phyloP scores from a whole-genome alignment of 495 filamentous ascomycete species.

The Xanthoparmelia taractica region DNA sequence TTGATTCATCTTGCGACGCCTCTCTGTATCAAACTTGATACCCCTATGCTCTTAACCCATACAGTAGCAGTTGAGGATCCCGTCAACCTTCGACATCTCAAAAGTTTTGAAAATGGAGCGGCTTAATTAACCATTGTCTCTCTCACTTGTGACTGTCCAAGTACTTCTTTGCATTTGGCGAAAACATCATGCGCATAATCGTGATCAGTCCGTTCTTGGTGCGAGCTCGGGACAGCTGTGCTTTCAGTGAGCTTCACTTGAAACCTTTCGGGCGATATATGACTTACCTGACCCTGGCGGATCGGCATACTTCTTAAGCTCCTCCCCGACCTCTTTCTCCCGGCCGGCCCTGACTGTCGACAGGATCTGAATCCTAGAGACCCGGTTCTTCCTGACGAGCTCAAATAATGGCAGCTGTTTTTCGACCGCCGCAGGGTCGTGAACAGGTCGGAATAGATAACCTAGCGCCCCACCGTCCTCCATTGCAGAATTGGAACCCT shows the following conservation, averaged over 20 bases:
- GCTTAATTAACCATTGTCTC: background rate
- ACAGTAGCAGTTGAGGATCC: too few relatives aligned
- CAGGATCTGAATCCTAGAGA: constrained; percentile 33
- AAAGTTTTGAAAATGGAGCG: too few relatives aligned
- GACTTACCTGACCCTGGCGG: constrained; percentile 21
- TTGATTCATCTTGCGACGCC: too few relatives aligned
- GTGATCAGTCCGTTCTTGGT: background rate
- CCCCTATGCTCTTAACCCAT: too few relatives aligned
- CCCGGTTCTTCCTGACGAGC: constrained; percentile 31
- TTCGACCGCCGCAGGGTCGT: constrained; percentile 18
- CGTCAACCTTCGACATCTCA: too few relatives aligned
- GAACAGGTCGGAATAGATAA: constrained; percentile 7
- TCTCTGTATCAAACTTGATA: too few relatives aligned
- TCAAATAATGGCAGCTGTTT: constrained; percentile 33
- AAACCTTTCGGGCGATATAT: background rate
- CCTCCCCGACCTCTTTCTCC: constrained; percentile 21
- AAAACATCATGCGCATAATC: background rate
- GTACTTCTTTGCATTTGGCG: background rate
- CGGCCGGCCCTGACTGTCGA: constrained; percentile 25
- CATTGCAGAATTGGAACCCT: constrained; percentile 37
- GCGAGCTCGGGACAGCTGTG: background rate
- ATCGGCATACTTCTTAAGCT: constrained; percentile 22
- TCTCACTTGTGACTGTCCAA: background rate
- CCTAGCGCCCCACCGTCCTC: constrained; percentile 36
- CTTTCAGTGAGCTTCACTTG: background rate